Conservation (phyloP, 768 basidiomycete genomes). For the Sporobolomyces phaffii region DNA sequence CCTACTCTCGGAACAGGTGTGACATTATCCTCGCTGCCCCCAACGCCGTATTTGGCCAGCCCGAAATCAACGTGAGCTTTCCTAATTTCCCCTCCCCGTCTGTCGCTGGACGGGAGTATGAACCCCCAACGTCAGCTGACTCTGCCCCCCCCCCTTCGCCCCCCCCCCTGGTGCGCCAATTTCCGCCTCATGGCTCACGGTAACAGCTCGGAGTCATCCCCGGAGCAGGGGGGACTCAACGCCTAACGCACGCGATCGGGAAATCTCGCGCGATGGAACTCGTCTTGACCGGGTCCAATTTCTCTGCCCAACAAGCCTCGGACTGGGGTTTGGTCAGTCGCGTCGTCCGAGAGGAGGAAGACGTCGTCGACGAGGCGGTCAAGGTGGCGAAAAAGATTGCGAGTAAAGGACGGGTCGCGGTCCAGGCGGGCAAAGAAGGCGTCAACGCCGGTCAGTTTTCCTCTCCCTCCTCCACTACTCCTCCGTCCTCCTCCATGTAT, state of each 20-base stretch:
- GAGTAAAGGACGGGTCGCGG: slow-evolving; percentile 71
- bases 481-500: no score
- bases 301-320: slow-evolving; percentile 74
- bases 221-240: slow-evolving; percentile 88
- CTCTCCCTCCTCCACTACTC: background rate
- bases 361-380: slow-evolving; percentile 80
- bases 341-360: slow-evolving; percentile 67
- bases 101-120: background rate
- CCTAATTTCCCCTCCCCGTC: background rate
- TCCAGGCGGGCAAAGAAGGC: slow-evolving; percentile 82
- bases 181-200: no score
- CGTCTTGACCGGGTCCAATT: slow-evolving; percentile 75
- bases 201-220: slow-evolving; percentile 74
- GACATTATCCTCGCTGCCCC: slow-evolving; percentile 90
- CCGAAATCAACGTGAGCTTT: slow-evolving; percentile 68
- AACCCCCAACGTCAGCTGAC: no score
- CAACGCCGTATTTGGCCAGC: slow-evolving; percentile 87
- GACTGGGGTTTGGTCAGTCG: slow-evolving; percentile 80
- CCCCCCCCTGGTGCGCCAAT: no score
- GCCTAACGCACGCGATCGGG: slow-evolving; percentile 74
- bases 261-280: slow-evolving; percentile 94
- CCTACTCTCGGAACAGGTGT: no score
- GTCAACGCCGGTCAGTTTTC: slow-evolving; percentile 69
- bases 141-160: no score
- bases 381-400: slow-evolving; percentile 71